Conservation (phyloP, 768 basidiomycete species). For the Pulveroboletus frians region DNA sequence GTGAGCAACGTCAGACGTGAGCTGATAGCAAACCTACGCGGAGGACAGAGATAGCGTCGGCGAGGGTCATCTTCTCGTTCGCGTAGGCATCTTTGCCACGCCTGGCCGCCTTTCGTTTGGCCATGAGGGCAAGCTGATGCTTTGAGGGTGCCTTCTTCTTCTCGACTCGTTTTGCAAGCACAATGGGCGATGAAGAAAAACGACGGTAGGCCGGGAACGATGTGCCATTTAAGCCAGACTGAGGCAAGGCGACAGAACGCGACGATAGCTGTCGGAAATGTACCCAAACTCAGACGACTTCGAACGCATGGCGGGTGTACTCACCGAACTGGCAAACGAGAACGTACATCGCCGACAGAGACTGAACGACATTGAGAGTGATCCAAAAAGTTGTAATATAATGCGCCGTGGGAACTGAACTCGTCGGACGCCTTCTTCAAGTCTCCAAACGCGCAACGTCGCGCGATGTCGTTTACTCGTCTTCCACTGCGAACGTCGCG, state of each 20-base stretch:
- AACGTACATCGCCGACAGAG: slow-evolving; percentile 25
- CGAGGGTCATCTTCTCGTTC: slow-evolving; percentile 59
- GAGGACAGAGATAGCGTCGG: slow-evolving; percentile 63
- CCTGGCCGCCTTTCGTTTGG: slow-evolving; percentile 52
- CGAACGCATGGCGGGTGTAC: neutral
- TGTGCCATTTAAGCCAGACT: neutral
- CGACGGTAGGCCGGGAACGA: slow-evolving; percentile 9
- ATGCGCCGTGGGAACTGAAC: slow-evolving; percentile 25
- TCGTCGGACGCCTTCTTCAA: neutral
- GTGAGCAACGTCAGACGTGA: slow-evolving; percentile 3
- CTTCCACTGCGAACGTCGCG: slow-evolving; percentile 32
- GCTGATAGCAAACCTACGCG: slow-evolving; percentile 44
- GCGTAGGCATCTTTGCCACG: slow-evolving; percentile 53
- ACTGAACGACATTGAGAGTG: slow-evolving; percentile 16
- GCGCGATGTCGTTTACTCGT: slow-evolving; percentile 38
- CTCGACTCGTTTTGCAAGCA: slow-evolving; percentile 43
- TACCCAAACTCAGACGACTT: neutral
- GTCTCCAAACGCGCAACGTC: neutral
- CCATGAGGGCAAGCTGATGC: slow-evolving; percentile 63
- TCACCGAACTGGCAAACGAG: slow-evolving; percentile 15
- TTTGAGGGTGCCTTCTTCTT: slow-evolving; percentile 63
- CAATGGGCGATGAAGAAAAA: slow-evolving; percentile 48
- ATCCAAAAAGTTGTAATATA: neutral
- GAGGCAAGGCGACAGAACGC: neutral
- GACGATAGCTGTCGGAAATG: slow-evolving; percentile 39